These are phyloP conservation scores for Pinus albicaulis DNA, from an alignment of 75 land plant species.

Conservation along the genomic window DNA sequence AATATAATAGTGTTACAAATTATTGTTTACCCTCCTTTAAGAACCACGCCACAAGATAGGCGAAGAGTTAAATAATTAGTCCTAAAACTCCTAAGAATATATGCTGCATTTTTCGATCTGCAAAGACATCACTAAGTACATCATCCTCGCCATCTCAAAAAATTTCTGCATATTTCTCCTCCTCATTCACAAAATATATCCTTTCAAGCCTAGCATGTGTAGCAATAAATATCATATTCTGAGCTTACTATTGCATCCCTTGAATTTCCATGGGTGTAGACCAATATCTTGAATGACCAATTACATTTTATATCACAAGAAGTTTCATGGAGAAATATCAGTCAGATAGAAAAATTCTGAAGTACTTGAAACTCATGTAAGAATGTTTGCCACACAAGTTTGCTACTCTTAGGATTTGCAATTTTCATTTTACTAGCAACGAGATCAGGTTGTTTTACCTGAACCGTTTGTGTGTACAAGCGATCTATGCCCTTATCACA, in stretches of 20 bases:
- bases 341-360: conserved; percentile 78
- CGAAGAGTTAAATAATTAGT: conserved; percentile 6
- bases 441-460: too few relatives aligned
- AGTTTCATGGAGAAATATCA: conserved; percentile 87
- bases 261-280: conserved; percentile 36
- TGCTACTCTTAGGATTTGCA: too few relatives aligned
- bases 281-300: conserved; percentile 64
- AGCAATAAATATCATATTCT: conserved; percentile 88
- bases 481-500: too few relatives aligned
- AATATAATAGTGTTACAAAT: too few relatives aligned
- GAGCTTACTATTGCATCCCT: conserved; percentile 57
- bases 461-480: too few relatives aligned
- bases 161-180: conserved; percentile 78
- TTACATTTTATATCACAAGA: conserved; percentile 84
- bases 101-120: conserved; percentile 37
- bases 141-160: conserved; percentile 60
- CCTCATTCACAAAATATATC: conserved; percentile 64
- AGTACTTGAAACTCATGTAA: conserved; percentile 77
- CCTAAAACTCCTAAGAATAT: conserved; percentile 6
- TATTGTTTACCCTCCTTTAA: too few relatives aligned
- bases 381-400: conserved; percentile 94
- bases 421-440: too few relatives aligned
- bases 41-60: conserved; percentile 1
- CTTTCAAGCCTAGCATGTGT: conserved; percentile 78
- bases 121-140: conserved; percentile 56